Conservation (phyloP, 2,329 filamentous ascomycete species). For the Nigrograna mackinnonii region DNA sequence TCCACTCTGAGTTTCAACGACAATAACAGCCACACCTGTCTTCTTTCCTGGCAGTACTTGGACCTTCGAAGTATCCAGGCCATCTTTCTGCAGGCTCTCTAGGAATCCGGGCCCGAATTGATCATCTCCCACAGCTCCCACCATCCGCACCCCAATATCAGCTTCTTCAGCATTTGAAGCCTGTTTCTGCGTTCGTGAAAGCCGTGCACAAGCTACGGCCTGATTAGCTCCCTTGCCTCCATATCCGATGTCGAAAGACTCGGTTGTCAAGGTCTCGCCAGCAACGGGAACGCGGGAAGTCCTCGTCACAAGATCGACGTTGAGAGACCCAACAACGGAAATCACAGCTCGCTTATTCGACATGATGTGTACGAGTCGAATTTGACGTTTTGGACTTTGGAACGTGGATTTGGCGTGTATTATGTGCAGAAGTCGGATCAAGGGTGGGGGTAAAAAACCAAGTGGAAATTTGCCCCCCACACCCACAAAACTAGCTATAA, state of each 20-base stretch:
- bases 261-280: slow-evolving; percentile 85
- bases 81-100: slow-evolving; percentile 47
- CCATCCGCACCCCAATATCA: slow-evolving; percentile 51
- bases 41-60: slow-evolving; percentile 45
- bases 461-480: too few relatives aligned
- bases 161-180: slow-evolving; percentile 20
- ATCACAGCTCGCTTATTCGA: slow-evolving; percentile 56
- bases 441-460: too few relatives aligned
- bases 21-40: slow-evolving; percentile 53
- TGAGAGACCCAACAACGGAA: slow-evolving; percentile 88
- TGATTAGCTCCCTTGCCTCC: slow-evolving; percentile 98
- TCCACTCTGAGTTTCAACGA: slow-evolving; percentile 51
- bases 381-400: too few relatives aligned
- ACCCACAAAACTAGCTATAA: too few relatives aligned
- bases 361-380: slow-evolving; percentile 6
- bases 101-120: slow-evolving; percentile 44
- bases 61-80: slow-evolving; percentile 46
- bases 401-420: too few relatives aligned
- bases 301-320: slow-evolving; percentile 89
- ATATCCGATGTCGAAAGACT: slow-evolving; percentile 75
- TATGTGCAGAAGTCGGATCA: too few relatives aligned
- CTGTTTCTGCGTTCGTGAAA: slow-evolving; percentile 61
- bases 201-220: slow-evolving; percentile 83
- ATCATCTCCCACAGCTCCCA: slow-evolving; percentile 54
- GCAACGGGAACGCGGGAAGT: slow-evolving; percentile 80